Evolutionary conservation across 805 yeast species (phyloP), one percentile per base, ranked within the genome.

Genomic region (Ogataea ganodermae): DNA sequence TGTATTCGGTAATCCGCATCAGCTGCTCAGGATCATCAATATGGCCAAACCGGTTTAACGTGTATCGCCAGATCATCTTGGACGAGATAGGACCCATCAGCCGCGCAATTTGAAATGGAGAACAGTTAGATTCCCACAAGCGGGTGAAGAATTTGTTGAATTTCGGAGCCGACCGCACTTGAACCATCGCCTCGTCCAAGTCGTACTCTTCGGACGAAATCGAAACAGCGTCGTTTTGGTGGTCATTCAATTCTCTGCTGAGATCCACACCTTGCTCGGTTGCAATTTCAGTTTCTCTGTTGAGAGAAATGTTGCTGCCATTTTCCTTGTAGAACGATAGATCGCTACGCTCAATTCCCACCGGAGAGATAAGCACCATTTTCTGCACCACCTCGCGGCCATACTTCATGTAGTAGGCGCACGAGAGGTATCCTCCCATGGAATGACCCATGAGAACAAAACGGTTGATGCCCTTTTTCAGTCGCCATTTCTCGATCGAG

Each of bases 381-480:
- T 80, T 78, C n/a, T 73, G 67, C 10, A 87, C 72, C 4, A 52
- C 39, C 1, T 69, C 63, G 0, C 76, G 63, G 0, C 89, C 86
- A 55, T 81, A 73, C 49, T 72, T 79, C 39, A 81, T 59, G 10
- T 86, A 74, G 58, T 84, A 86, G n/a, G 83, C 77, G 44, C 76
- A 80, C 1, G 86, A 76, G 63, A 89, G 69, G 57, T 85, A 83
- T 0, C 89, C 94, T 35, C 96, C 96, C 56, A 80, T 80, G 0
- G 95, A 87, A 62, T 87, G 96, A 1, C 89, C 92, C 14, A 86
- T 71, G n/a, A 87, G 59, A 50, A 78, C 80, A 39, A 86, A 75
- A 44, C 76, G 72, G 1, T 71, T 71, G 9, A 86, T 59, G 0
- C 74, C 71, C 23, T 76, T 67, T 14, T 59, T 67, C 14, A 56